Percentiles rank a stretch among this genome's conserved stretches.
These are phyloP conservation scores for Podospora conica DNA, from an alignment of 495 filamentous ascomycete genomes.

Conservation along the genomic window DNA sequence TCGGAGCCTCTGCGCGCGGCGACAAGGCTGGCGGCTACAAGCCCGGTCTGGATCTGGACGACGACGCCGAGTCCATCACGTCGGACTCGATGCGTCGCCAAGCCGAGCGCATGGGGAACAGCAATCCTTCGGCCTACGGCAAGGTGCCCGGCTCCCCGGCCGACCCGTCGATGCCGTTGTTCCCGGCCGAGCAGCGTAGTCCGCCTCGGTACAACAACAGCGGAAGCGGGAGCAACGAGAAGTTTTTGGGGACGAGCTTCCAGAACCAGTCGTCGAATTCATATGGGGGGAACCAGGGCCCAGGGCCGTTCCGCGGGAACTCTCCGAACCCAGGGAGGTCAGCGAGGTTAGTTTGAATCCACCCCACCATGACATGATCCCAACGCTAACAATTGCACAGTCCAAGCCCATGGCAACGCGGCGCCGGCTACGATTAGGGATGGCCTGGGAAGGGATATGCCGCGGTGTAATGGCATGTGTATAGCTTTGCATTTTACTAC, in stretches of 20 bases:
- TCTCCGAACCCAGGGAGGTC: background rate
- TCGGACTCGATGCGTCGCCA: slow-evolving; percentile 29
- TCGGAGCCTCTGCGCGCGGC: slow-evolving; percentile 88
- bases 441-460: background rate
- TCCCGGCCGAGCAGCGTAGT: slow-evolving; percentile 37
- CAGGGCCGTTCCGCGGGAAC: background rate
- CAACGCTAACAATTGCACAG: slow-evolving; percentile 15
- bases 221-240: slow-evolving; percentile 3
- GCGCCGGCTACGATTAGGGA: slow-evolving; percentile 45
- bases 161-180: slow-evolving; percentile 57
- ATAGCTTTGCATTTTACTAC: slow-evolving; percentile 10
- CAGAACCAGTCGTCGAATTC: slow-evolving; percentile 6
- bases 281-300: background rate
- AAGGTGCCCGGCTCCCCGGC: slow-evolving; percentile 51
- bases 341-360: background rate
- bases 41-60: slow-evolving; percentile 62
- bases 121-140: slow-evolving; percentile 1
- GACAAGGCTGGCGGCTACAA: slow-evolving; percentile 66
- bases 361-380: slow-evolving; percentile 4
- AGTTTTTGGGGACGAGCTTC: background rate
- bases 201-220: slow-evolving; percentile 16
- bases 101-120: slow-evolving; percentile 23
- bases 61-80: slow-evolving; percentile 64
- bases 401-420: slow-evolving; percentile 49
- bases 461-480: slow-evolving; percentile 1